Percentiles rank a stretch among this genome's conserved stretches.
phyloP scores from a whole-genome alignment of 441 rosid genomes.

The Gossypium davidsonii region DNA sequence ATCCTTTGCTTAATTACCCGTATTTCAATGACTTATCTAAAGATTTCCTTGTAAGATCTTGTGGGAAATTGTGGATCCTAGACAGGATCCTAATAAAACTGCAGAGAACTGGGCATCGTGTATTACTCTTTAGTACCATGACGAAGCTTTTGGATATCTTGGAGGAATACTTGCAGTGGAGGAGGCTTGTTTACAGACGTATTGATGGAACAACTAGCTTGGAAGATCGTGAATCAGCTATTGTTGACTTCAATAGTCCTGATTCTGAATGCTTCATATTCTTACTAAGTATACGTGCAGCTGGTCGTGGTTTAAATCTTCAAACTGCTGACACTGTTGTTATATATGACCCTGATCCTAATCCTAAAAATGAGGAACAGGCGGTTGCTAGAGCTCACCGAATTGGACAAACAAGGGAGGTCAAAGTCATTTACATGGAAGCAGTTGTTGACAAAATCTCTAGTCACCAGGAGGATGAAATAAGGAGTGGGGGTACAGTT shows the following conservation, averaged over 20 bases:
- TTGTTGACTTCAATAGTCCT: conserved; percentile 87
- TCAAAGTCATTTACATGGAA: conserved; percentile 97
- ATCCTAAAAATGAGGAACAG: conserved; percentile 99
- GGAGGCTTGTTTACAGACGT: conserved; percentile 80
- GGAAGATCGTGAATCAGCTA: conserved; percentile 99
- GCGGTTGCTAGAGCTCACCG: conserved; percentile 99
- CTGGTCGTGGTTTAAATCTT: conserved; percentile 99
- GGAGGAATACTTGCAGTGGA: conserved; percentile 98
- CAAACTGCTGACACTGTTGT: conserved; percentile 98
- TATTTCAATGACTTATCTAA: conserved; percentile 79
- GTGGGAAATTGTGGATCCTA: conserved; percentile 94
- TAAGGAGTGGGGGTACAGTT: conserved; percentile 71
- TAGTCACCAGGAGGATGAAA: conserved; percentile 93
- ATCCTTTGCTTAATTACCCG: conserved; percentile 97
- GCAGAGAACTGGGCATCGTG: conserved; percentile 93
- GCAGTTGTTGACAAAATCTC: conserved; percentile 92
- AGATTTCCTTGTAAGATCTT: conserved; percentile 88
- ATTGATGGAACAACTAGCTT: conserved; percentile 99
- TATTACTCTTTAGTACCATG: conserved; percentile 98
- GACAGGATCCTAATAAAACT: conserved; percentile 94
- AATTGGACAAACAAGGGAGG: conserved; percentile 97
- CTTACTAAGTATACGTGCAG: conserved; percentile 97
- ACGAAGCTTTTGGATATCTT: conserved; percentile 95
- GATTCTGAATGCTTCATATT: conserved; percentile 86
- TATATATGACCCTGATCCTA: conserved; percentile 99